phyloP scores from a whole-genome alignment of 2,329 filamentous ascomycete species.

The Didymosphaeria variabile region DNA sequence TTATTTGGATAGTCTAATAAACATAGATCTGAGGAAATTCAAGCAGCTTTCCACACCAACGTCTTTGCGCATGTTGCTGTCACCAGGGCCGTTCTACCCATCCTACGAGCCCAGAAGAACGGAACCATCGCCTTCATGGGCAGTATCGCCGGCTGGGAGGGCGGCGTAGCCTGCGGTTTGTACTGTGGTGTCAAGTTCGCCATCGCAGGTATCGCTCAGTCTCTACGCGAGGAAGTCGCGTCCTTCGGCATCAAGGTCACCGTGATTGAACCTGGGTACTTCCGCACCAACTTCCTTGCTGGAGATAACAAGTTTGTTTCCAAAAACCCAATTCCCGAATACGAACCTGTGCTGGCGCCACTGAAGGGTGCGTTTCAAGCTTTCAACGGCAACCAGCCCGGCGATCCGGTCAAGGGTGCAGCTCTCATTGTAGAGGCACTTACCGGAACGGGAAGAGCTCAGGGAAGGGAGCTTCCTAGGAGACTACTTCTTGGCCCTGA shows the following conservation, averaged over 20 bases:
- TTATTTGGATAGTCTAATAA: not conserved
- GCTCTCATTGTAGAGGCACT: slow-evolving; percentile 15
- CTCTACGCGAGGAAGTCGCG: not conserved
- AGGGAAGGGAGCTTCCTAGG: not conserved
- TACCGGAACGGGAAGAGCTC: not conserved
- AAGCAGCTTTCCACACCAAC: slow-evolving; percentile 49
- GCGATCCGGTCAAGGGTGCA: slow-evolving; percentile 27
- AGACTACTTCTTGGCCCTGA: not conserved
- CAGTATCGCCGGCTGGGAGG: slow-evolving; percentile 20
- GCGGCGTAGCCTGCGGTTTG: slow-evolving; percentile 17
- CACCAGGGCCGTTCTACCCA: slow-evolving; percentile 49
- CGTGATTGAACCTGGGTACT: slow-evolving; percentile 50
- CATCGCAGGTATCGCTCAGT: slow-evolving; percentile 14
- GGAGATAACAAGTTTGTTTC: slow-evolving; percentile 28
- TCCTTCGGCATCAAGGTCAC: slow-evolving; percentile 45
- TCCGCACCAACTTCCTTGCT: slow-evolving; percentile 43
- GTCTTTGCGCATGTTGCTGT: slow-evolving; percentile 52
- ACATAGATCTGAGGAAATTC: slow-evolving; percentile 10
- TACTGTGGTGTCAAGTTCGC: slow-evolving; percentile 25
- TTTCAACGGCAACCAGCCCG: slow-evolving; percentile 24
- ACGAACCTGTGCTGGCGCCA: slow-evolving; percentile 25
- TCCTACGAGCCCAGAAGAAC: slow-evolving; percentile 46
- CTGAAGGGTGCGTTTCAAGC: slow-evolving; percentile 29
- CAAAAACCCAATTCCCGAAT: slow-evolving; percentile 27
- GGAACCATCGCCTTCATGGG: slow-evolving; percentile 53